phyloP scores from a whole-genome alignment of 805 yeast genomes.

The Candida tibetensis region DNA sequence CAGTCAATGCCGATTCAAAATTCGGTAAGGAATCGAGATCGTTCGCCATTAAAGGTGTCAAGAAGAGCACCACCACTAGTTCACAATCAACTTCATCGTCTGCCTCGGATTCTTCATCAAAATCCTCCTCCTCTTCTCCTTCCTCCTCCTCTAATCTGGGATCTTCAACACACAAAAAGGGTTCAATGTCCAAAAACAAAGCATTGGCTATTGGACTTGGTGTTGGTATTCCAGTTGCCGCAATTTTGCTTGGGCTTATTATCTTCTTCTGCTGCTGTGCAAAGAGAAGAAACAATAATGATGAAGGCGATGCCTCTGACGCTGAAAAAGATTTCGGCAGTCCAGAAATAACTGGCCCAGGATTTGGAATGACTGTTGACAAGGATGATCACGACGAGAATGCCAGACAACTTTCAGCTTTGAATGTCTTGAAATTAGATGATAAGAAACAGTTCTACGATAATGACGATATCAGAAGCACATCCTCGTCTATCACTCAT shows the following conservation, averaged over 20 bases:
- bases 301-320: slow-evolving; percentile 14
- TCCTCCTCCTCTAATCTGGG: slow-evolving; percentile 27
- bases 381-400: slow-evolving; percentile 24
- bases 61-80: slow-evolving; percentile 19
- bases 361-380: slow-evolving; percentile 29
- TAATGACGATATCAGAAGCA: slow-evolving; percentile 21
- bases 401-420: slow-evolving; percentile 45
- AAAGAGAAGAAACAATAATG: slow-evolving; percentile 31
- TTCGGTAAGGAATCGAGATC: slow-evolving; percentile 30
- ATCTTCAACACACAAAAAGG: slow-evolving; percentile 11
- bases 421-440: slow-evolving; percentile 40
- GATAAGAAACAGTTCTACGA: slow-evolving; percentile 2
- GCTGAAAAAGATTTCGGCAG: neutral
- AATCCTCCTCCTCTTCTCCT: slow-evolving; percentile 24
- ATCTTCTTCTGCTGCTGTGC: slow-evolving; percentile 55
- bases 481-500: slow-evolving; percentile 53
- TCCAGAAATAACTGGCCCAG: slow-evolving; percentile 30
- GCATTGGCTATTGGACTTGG: slow-evolving; percentile 87
- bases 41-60: slow-evolving; percentile 54
- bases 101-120: slow-evolving; percentile 8
- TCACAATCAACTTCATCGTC: slow-evolving; percentile 25
- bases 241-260: slow-evolving; percentile 47
- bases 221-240: slow-evolving; percentile 70
- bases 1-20: slow-evolving; percentile 28
- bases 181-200: slow-evolving; percentile 33